Conservation (phyloP, 129 eudicot species). For the Flaveria linearis region DNA sequence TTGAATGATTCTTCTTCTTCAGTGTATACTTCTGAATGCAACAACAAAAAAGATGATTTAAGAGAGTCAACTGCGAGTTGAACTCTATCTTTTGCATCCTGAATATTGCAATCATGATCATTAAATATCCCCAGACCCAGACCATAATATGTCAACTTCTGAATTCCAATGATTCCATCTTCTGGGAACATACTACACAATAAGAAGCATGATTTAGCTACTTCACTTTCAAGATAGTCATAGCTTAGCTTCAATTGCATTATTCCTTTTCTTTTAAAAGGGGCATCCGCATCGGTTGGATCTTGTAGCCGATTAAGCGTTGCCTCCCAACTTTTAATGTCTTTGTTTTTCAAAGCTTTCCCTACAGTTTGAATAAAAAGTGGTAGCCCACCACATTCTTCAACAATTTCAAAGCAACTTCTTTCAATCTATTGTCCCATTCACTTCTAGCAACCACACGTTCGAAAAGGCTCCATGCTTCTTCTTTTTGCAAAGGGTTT, state of each 20-base stretch:
- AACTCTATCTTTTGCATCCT: constrained; percentile 19
- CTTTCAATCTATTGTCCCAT: neutral
- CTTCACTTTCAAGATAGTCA: constrained; percentile 23
- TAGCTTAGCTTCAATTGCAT: constrained; percentile 24
- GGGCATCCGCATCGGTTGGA: neutral
- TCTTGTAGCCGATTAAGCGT: neutral
- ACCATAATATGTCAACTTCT: constrained; percentile 5
- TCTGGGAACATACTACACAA: constrained; percentile 19
- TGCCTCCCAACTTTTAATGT: neutral
- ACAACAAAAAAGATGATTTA: constrained; percentile 4
- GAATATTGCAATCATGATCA: neutral
- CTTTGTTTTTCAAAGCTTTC: neutral
- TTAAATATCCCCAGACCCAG: constrained; percentile 5
- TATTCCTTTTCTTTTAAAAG: constrained; percentile 1
- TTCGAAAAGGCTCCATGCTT: constrained; percentile 25
- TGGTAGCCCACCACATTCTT: constrained; percentile 30
- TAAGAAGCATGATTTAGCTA: constrained; percentile 15
- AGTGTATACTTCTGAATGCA: neutral
- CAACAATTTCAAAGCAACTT: neutral
- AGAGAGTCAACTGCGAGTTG: neutral
- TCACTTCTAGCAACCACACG: constrained; percentile 2
- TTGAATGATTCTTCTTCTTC: neutral
- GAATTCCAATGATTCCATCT: neutral
- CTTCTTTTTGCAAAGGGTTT: neutral
- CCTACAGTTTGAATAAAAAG: constrained; percentile 1